Evolutionary conservation across 129 eudicot species (phyloP).

Genomic region (Flaveria linearis): DNA sequence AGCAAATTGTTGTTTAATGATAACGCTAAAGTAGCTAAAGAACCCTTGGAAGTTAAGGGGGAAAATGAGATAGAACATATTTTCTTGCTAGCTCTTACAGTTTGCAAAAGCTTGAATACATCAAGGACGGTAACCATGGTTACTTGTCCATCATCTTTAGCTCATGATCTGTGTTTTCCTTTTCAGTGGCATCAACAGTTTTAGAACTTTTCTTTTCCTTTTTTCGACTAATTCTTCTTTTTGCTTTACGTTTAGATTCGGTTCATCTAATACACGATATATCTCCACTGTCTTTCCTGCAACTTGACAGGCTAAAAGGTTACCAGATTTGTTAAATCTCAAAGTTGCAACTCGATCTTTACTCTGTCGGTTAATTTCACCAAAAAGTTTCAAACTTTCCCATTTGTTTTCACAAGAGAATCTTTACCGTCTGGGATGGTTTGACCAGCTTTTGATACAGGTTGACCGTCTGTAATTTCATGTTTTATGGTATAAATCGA

Average conservation of each 20-base stretch:
- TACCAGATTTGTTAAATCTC: conserved; percentile 79
- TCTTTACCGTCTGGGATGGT: conserved; percentile 32
- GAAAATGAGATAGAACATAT: conserved; percentile 81
- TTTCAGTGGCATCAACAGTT: conserved; percentile 47
- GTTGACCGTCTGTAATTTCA: conserved; percentile 43
- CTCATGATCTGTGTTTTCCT: conserved; percentile 39
- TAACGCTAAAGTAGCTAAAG: conserved; percentile 74
- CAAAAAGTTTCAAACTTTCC: conserved; percentile 84
- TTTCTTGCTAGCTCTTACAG: conserved; percentile 74
- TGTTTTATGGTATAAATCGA: conserved; percentile 62
- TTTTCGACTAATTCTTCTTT: conserved; percentile 73
- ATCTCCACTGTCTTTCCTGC: conserved; percentile 92
- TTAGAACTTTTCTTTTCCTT: conserved; percentile 77
- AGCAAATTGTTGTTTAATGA: conserved; percentile 77
- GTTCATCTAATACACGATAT: conserved; percentile 81
- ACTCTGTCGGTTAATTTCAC: conserved; percentile 81
- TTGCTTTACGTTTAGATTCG: conserved; percentile 90
- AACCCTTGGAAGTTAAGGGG: conserved; percentile 61
- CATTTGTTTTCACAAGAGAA: conserved; percentile 57
- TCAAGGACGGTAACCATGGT: conserved; percentile 61
- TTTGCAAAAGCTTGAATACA: conserved; percentile 79
- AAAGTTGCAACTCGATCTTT: conserved; percentile 85
- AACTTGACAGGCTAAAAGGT: conserved; percentile 80
- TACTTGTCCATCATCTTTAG: conserved; percentile 41
- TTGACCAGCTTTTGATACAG: conserved; percentile 24